Evolutionary conservation across 208 protist species (phyloP).

Genomic region (Balamuthia mandrillaris): DNA sequence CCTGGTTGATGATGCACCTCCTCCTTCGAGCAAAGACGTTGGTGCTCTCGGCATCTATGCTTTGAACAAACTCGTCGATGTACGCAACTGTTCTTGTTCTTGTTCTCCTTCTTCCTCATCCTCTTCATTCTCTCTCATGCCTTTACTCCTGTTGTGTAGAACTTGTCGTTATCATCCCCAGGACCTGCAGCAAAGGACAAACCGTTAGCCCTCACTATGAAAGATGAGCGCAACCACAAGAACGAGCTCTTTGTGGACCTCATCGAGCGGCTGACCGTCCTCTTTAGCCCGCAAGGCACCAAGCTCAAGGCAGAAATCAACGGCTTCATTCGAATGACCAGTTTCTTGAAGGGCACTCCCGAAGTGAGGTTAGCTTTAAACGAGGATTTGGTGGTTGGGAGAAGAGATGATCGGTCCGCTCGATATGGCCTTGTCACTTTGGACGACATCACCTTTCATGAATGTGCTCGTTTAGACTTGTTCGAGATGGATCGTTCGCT

Average conservation of each 20-base stretch:
- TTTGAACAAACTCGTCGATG: too few species aligned
- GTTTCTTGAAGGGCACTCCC: conserved; percentile 82
- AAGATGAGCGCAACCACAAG: conserved; percentile 38
- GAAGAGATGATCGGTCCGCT: not conserved
- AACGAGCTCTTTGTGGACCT: conserved; percentile 88
- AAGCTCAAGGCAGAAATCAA: conserved; percentile 72
- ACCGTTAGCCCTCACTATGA: conserved; percentile 39
- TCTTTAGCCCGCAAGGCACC: conserved; percentile 71
- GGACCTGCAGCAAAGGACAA: conserved; percentile 45
- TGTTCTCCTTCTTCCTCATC: too few species aligned
- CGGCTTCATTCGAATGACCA: conserved; percentile 85
- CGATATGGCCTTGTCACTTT: conserved; percentile 63
- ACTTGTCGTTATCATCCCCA: too few species aligned
- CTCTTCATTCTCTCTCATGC: too few species aligned
- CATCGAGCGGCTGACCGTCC: conserved; percentile 77
- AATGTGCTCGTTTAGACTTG: conserved; percentile 66
- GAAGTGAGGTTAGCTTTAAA: conserved; percentile 78
- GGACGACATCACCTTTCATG: conserved; percentile 82
- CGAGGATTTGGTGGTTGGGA: conserved; percentile 75
- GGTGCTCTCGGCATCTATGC: too few species aligned
- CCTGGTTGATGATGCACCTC: conserved; percentile 4
- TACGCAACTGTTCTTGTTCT: too few species aligned
- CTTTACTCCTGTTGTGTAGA: too few species aligned
- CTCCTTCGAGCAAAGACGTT: too few species aligned
- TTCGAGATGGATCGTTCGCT: conserved; percentile 77